Percentiles rank a stretch among this genome's conserved stretches.
Conservation (phyloP, 176 grass and related monocot genomes). For the Eremochloa ophiuroides region DNA sequence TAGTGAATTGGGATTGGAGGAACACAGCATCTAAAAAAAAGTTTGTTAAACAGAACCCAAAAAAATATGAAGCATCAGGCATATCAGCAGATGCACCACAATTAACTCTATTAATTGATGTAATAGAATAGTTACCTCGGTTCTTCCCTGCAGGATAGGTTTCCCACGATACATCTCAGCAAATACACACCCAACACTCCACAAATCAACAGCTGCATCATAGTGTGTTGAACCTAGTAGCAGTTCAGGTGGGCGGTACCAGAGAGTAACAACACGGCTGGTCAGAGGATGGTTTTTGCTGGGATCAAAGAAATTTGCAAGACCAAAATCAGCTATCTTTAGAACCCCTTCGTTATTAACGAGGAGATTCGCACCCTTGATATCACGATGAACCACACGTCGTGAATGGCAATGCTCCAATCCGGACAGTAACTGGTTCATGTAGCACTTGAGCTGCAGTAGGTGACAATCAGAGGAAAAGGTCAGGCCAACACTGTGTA, state of each 20-base stretch:
- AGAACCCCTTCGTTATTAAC: conserved; percentile 88
- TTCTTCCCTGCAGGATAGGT: conserved; percentile 92
- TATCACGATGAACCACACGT: conserved; percentile 80
- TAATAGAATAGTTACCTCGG: conserved; percentile 61
- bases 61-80: not conserved
- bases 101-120: not conserved
- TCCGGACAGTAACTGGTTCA: conserved; percentile 79
- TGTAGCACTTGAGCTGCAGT: conserved; percentile 93
- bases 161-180: conserved; percentile 74
- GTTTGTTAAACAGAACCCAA: not conserved
- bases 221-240: conserved; percentile 91
- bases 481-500: not conserved
- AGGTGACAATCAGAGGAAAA: conserved; percentile 15
- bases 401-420: conserved; percentile 83
- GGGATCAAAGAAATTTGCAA: conserved; percentile 74
- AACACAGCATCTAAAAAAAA: not conserved
- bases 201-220: conserved; percentile 89
- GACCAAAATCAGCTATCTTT: conserved; percentile 97
- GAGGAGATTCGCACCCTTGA: conserved; percentile 96
- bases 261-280: conserved; percentile 94
- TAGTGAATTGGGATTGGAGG: not conserved
- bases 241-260: conserved; percentile 96
- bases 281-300: conserved; percentile 64
- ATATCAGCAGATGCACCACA: not conserved
- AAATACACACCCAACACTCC: conserved; percentile 96